Percentiles rank a stretch among this genome's conserved stretches.
phyloP scores from a whole-genome alignment of 2,329 filamentous ascomycete species.

The Lomentospora prolificans region DNA sequence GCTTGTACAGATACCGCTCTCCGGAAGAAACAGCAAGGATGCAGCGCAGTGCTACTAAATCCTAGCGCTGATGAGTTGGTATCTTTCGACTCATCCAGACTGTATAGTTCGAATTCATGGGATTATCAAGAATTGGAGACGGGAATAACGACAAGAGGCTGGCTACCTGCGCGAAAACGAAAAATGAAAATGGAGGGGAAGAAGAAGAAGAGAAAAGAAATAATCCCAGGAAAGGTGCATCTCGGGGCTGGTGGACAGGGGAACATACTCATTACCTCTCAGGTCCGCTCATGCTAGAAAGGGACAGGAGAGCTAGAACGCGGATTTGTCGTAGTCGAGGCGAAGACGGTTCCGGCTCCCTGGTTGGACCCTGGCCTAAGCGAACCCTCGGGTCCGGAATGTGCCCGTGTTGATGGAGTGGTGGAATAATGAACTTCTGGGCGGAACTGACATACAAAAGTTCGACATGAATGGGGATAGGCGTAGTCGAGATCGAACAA shows the following conservation, averaged over 20 bases:
- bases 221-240: too few relatives aligned
- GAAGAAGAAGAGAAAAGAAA: neutral
- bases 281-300: neutral
- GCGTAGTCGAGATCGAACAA: too few relatives aligned
- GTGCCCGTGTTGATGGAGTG: too few relatives aligned
- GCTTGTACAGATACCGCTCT: neutral
- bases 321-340: neutral
- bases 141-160: too few relatives aligned
- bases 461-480: too few relatives aligned
- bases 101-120: neutral
- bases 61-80: neutral
- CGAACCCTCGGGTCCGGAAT: neutral
- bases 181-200: neutral
- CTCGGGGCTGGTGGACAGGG: neutral
- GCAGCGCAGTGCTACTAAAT: neutral
- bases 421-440: too few relatives aligned
- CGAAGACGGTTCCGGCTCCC: neutral
- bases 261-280: neutral
- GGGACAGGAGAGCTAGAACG: neutral
- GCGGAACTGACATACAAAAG: too few relatives aligned
- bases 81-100: neutral
- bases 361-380: neutral
- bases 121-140: too few relatives aligned
- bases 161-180: neutral
- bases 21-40: neutral